Conservation (phyloP, 148 eudicot species). For the Fagopyrum tataricum region DNA sequence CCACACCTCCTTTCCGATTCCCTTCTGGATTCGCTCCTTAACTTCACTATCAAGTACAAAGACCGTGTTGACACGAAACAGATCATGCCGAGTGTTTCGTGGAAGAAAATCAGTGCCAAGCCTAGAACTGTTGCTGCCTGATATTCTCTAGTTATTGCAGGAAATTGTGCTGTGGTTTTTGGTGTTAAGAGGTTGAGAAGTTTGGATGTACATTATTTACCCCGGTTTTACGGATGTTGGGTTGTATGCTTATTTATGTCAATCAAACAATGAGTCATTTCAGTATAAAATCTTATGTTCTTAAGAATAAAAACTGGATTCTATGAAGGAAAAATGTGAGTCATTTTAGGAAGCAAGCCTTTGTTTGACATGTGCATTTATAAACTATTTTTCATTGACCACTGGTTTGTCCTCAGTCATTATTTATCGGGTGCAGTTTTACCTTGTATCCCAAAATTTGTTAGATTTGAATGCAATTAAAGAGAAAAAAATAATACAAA, state of each 20-base stretch:
- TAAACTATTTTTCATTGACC: too few relatives aligned
- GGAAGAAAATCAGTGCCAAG: constrained; percentile 84
- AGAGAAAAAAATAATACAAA: too few relatives aligned
- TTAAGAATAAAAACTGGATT: neutral
- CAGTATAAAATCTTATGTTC: neutral
- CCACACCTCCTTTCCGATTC: constrained; percentile 92
- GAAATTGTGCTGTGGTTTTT: neutral
- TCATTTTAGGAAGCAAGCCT: too few relatives aligned
- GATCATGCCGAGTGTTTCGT: constrained; percentile 97
- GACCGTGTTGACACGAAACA: constrained; percentile 84
- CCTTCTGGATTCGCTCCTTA: constrained; percentile 83
- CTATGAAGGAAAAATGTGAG: too few relatives aligned
- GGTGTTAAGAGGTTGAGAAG: constrained; percentile 6
- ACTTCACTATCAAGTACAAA: constrained; percentile 63
- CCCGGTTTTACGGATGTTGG: neutral
- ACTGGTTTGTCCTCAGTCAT: too few relatives aligned
- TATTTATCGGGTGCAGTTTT: too few relatives aligned
- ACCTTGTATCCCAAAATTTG: too few relatives aligned
- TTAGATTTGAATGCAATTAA: too few relatives aligned
- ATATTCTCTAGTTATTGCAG: neutral
- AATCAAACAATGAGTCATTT: neutral
- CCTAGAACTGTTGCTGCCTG: constrained; percentile 74
- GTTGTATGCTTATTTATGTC: neutral
- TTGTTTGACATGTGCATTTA: too few relatives aligned
- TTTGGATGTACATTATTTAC: constrained; percentile 2